phyloP scores from a whole-genome alignment of 306 rosid species.

The Senna siamea region DNA sequence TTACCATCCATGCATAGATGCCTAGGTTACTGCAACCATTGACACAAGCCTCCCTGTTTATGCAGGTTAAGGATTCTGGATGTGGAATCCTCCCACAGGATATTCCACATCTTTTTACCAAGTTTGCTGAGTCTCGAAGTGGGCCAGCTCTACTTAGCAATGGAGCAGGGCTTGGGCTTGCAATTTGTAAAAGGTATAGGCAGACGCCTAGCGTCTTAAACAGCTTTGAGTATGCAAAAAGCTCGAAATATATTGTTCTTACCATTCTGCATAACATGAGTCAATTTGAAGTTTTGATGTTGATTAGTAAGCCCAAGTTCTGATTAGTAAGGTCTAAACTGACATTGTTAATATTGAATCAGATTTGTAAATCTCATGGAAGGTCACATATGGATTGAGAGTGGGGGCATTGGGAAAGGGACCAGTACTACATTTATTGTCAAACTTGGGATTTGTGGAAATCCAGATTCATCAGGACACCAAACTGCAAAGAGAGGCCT shows the following conservation, averaged over 20 bases:
- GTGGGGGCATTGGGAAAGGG: constrained; percentile 84
- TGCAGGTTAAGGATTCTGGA: constrained; percentile 92
- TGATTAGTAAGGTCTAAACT: neutral
- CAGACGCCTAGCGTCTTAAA: neutral
- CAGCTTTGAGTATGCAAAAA: neutral
- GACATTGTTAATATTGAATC: constrained; percentile 36
- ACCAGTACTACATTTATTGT: constrained; percentile 62
- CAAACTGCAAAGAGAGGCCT: no score
- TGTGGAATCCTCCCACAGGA: constrained; percentile 82
- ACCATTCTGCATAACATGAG: neutral
- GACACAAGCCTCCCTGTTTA: constrained; percentile 29
- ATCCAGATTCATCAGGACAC: constrained; percentile 47
- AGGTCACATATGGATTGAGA: constrained; percentile 89
- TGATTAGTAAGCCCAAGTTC: neutral
- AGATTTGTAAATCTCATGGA: constrained; percentile 94
- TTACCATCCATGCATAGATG: constrained; percentile 1
- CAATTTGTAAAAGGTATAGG: constrained; percentile 83
- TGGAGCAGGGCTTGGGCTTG: constrained; percentile 86
- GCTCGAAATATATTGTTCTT: no score
- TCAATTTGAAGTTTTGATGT: neutral
- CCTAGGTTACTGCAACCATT: constrained; percentile 15
- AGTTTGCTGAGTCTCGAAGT: constrained; percentile 64
- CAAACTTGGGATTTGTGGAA: constrained; percentile 68
- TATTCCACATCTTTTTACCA: constrained; percentile 74
- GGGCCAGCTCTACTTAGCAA: constrained; percentile 59